Conservation (phyloP, 345 rosid genomes). For the Mallotus nudiflorus region DNA sequence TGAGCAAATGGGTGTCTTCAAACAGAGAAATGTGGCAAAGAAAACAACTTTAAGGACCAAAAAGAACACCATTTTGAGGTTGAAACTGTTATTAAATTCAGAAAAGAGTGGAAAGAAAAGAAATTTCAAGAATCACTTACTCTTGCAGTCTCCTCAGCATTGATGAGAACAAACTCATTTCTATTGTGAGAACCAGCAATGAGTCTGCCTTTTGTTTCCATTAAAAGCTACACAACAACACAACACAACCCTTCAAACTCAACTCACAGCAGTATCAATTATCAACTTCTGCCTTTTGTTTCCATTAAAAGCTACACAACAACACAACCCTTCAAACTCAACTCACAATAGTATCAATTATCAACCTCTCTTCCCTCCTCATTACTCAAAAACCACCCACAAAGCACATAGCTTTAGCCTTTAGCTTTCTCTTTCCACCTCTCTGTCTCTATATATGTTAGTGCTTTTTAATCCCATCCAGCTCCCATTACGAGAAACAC, state of each 20-base stretch:
- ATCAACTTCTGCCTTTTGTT: conserved; percentile 68
- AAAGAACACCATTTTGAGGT: background rate
- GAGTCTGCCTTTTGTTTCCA: conserved; percentile 77
- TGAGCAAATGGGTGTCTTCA: background rate
- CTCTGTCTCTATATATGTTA: background rate
- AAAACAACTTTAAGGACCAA: background rate
- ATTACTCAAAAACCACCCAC: conserved; percentile 21
- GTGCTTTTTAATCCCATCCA: background rate
- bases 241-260: conserved; percentile 1
- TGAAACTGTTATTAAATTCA: background rate
- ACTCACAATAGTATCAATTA: conserved; percentile 13
- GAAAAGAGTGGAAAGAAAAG: background rate
- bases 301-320: conserved; percentile 41
- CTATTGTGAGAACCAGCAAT: conserved; percentile 93
- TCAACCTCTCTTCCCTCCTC: background rate
- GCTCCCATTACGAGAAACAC: conserved; percentile 24
- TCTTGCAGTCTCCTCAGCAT: conserved; percentile 69
- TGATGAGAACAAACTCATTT: conserved; percentile 83
- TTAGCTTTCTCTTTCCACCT: conserved; percentile 9
- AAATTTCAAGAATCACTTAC: conserved; percentile 41
- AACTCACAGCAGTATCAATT: no score
- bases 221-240: conserved; percentile 19
- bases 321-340: conserved; percentile 2
- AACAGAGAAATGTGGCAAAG: background rate
- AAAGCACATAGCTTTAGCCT: conserved; percentile 14